Conservation (phyloP, 2,329 filamentous ascomycete species). For the Emericellopsis cladophorae region DNA sequence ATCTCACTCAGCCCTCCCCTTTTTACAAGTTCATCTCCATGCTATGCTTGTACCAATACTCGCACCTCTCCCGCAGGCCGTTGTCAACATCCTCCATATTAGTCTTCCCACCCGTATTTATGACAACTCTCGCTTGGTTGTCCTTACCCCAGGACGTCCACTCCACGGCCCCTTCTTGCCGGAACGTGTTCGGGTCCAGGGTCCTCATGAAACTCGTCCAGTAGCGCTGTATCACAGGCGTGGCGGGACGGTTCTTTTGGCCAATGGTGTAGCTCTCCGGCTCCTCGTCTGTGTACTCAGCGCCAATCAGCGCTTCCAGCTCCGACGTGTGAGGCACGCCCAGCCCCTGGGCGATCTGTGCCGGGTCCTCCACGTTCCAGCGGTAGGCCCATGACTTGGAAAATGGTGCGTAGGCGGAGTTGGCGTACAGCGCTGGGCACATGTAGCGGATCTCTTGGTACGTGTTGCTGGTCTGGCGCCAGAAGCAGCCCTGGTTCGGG, state of each 20-base stretch:
- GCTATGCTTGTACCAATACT: conserved; percentile 10
- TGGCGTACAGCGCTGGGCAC: conserved; percentile 19
- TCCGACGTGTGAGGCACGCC: conserved; percentile 60
- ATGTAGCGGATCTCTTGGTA: conserved; percentile 22
- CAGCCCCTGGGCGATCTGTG: conserved; percentile 34
- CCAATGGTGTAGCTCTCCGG: conserved; percentile 42
- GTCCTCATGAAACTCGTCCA: conserved; percentile 62
- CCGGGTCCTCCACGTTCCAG: conserved; percentile 52
- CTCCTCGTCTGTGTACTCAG: conserved; percentile 35
- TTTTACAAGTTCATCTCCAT: conserved; percentile 9
- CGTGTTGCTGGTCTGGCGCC: conserved; percentile 21
- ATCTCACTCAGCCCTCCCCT: too few relatives aligned
- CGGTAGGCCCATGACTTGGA: conserved; percentile 52
- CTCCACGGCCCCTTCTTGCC: conserved; percentile 15
- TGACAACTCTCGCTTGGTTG: conserved; percentile 19
- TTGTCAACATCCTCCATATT: conserved; percentile 22
- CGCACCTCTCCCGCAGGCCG: conserved; percentile 12
- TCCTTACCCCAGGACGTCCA: conserved; percentile 26
- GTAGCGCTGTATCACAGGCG: conserved; percentile 53
- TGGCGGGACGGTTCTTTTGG: conserved; percentile 40
- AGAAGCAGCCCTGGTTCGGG: conserved; percentile 18
- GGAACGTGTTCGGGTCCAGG: conserved; percentile 47
- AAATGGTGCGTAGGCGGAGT: conserved; percentile 13
- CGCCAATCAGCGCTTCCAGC: conserved; percentile 54
- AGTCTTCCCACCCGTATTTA: conserved; percentile 24